Evolutionary conservation across 768 basidiomycete species (phyloP).

Genomic region (Agaricus blazei): DNA sequence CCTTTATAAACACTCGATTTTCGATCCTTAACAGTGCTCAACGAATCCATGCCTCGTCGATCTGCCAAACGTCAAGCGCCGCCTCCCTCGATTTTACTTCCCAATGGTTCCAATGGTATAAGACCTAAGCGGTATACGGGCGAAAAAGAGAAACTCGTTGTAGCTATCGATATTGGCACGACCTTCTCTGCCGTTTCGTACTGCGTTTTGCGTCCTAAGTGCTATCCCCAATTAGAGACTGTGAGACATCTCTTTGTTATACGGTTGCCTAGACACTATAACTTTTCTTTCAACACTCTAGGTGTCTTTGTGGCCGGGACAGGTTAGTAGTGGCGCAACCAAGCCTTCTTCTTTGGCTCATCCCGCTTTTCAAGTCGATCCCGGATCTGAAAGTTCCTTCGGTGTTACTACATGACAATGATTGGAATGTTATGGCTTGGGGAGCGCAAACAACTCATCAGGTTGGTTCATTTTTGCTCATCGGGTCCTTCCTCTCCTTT

Average conservation of each 20-base stretch:
- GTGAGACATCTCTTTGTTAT: neutral
- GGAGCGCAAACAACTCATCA: neutral
- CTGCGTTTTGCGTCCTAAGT: neutral
- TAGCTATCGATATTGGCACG: neutral
- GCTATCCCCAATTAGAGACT: neutral
- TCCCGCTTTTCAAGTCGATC: neutral
- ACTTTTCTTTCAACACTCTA: neutral
- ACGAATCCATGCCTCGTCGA: neutral
- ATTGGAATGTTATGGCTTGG: neutral
- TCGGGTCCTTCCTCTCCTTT: neutral
- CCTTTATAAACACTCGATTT: no score
- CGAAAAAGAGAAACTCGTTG: neutral
- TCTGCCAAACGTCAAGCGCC: neutral
- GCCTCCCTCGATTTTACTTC: neutral
- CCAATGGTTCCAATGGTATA: neutral
- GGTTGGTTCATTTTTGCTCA: neutral
- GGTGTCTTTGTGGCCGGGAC: conserved; percentile 3
- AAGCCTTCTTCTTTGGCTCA: no score
- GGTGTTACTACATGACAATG: neutral
- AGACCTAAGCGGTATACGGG: neutral
- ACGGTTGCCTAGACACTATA: neutral
- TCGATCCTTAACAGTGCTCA: neutral
- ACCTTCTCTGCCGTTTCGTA: neutral
- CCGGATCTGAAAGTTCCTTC: conserved; percentile 1
- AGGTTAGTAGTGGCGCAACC: neutral